Evolutionary conservation across 225 moss, liverwort and hornwort genomes (phyloP).

Genomic region (Physcomitrellopsis africana): DNA sequence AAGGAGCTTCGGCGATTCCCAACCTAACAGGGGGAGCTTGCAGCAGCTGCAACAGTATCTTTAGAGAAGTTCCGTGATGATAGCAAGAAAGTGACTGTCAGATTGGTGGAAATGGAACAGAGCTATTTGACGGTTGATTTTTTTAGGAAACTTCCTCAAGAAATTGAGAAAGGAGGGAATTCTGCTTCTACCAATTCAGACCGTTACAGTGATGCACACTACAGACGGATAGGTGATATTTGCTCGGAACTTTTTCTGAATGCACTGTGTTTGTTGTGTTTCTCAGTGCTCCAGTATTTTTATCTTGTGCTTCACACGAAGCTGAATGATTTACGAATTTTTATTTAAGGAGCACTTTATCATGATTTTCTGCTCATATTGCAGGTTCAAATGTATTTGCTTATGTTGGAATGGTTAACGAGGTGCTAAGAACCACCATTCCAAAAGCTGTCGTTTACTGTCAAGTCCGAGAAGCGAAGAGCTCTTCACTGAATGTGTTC

Average conservation of each 20-base stretch:
- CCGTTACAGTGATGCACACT: constrained; percentile 82
- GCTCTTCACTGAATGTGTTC: constrained; percentile 69
- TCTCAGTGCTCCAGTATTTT: not conserved
- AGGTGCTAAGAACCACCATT: no score
- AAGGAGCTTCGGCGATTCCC: constrained; percentile 62
- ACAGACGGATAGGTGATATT: constrained; percentile 73
- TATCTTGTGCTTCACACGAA: not conserved
- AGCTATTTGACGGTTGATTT: constrained; percentile 88
- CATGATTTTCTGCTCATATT: constrained; percentile 12
- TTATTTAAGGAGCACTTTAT: no score
- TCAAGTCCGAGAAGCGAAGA: no score
- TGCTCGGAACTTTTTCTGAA: not conserved
- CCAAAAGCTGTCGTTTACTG: no score
- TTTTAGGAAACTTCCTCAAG: constrained; percentile 85
- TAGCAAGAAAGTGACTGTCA: constrained; percentile 74
- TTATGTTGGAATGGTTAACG: constrained; percentile 84
- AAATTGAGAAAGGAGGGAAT: constrained; percentile 76
- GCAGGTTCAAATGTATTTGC: constrained; percentile 79
- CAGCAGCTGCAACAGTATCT: constrained; percentile 49
- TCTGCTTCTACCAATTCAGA: constrained; percentile 59
- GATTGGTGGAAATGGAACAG: constrained; percentile 90
- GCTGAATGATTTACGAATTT: not conserved
- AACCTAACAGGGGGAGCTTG: constrained; percentile 60
- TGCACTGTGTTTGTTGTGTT: not conserved
- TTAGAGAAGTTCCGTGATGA: constrained; percentile 77